Evolutionary conservation across 768 basidiomycete species (phyloP).

Genomic region (Russula ochroleuca): DNA sequence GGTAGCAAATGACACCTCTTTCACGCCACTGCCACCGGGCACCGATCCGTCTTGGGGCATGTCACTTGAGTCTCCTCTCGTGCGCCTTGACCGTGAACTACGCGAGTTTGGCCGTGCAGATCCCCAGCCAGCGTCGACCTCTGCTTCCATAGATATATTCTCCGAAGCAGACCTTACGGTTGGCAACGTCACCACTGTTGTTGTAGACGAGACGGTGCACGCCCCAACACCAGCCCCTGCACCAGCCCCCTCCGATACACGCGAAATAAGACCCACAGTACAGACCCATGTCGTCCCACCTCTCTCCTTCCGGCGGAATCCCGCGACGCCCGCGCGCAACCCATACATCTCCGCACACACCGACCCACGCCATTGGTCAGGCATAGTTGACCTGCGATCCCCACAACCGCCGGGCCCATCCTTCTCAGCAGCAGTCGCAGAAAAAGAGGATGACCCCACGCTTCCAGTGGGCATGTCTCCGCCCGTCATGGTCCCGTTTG

Average conservation of each 20-base stretch:
- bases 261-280: conserved; percentile 12
- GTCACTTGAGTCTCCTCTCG: conserved; percentile 70
- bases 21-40: not conserved
- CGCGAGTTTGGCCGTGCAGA: conserved; percentile 51
- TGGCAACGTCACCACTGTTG: not conserved
- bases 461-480: conserved; percentile 57
- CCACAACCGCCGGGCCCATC: conserved; percentile 40
- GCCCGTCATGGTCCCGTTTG: conserved; percentile 43
- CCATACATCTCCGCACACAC: conserved; percentile 55
- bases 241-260: not conserved
- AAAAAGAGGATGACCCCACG: conserved; percentile 46
- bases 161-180: conserved; percentile 23
- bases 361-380: conserved; percentile 58
- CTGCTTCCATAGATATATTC: conserved; percentile 29
- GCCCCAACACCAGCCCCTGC: not conserved
- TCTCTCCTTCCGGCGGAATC: conserved; percentile 47
- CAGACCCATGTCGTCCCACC: conserved; percentile 43
- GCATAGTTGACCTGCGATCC: conserved; percentile 61
- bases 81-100: conserved; percentile 59
- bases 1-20: conserved; percentile 7
- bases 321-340: conserved; percentile 56
- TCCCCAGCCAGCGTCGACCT: conserved; percentile 26
- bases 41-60: conserved; percentile 61
- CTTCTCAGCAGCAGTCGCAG: conserved; percentile 29
- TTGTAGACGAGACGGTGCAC: not conserved